Evolutionary conservation across 2,329 filamentous ascomycete genomes (phyloP), one percentile per base, ranked within the genome.

Genomic region (Pestalotiopsis sp.): DNA sequence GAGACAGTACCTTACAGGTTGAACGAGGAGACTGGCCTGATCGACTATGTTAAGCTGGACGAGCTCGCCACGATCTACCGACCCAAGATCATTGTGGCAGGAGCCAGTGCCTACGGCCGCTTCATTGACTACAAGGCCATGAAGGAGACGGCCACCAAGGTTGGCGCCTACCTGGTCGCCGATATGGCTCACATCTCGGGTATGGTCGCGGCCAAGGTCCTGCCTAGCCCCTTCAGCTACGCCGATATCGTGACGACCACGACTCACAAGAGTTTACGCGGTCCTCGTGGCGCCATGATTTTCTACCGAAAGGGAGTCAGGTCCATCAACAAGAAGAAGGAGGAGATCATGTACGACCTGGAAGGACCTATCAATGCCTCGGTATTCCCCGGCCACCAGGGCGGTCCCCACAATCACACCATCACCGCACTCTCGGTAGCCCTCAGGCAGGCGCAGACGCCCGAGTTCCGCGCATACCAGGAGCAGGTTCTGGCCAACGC

Each of bases 131-230:
- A 99, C 83, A 90, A 92, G 76, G 91, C 92, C 74, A 96, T 99
- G 88, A 93, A 93, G 73, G 89, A 94, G 75, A 96, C 97, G 72
- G 93, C 92, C 74, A 92, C 97, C 82, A 97, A 97, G 83, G 88
- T 94, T 68, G 94, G 94, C 75, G 94, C 94, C 77, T 99, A 98
- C 83, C 88, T 99, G 68, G 85, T 99, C 70, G 93, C 94, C 75
- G 96, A 99, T 78, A 98, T 99, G 90, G 96, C 96, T 66, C 96
- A 99, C 79, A 97, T 99, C 74, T 98, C 95, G 11, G 96, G 96
- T 73, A 86, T 99, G 71, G 90, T 99, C 65, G 95, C 96, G 58
- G 95, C 94, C 74, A 94, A 94, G 77, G 95, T 97, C 67, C 90
- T 98, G 73, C 94, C 94, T 58, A 92, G 93, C 70, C 96, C 96